phyloP scores from a whole-genome alignment of 495 filamentous ascomycete genomes.

The Trichodelitschia bisporula region DNA sequence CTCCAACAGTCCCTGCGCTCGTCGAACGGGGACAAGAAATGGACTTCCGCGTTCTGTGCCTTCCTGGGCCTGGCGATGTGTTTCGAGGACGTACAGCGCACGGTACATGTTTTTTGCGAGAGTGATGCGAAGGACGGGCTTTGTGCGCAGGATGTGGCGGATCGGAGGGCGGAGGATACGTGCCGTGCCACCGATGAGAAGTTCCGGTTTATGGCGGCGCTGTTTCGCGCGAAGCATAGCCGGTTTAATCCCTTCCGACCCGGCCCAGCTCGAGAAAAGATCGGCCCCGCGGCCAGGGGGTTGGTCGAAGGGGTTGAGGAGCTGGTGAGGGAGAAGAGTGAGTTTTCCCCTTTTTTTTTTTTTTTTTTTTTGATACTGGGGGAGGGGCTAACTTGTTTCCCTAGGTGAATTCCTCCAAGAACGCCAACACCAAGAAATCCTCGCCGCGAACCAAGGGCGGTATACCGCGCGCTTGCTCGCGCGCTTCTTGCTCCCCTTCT shows the following conservation, averaged over 20 bases:
- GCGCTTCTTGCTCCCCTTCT: constrained; percentile 14
- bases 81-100: constrained; percentile 15
- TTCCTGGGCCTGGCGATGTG: constrained; percentile 15
- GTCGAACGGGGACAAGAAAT: constrained; percentile 11
- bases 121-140: constrained; percentile 7
- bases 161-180: constrained; percentile 7
- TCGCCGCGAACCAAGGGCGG: constrained; percentile 8
- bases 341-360: no score
- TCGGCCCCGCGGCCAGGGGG: no score
- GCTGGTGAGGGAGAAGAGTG: no score
- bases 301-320: no score
- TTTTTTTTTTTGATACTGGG: no score
- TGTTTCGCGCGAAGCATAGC: constrained; percentile 16
- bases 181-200: constrained; percentile 13
- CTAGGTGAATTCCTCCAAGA: constrained; percentile 12
- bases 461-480: constrained; percentile 16
- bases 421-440: constrained; percentile 10
- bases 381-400: no score
- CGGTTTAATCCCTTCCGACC: constrained; percentile 11
- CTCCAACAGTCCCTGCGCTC: constrained; percentile 13
- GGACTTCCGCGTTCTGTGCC: constrained; percentile 15
- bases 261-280: no score
- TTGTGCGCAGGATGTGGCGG: constrained; percentile 4
- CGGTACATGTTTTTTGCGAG: constrained; percentile 13
- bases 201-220: constrained; percentile 11